Evolutionary conservation across 129 eudicot species (phyloP).

Genomic region (Daucus carota): DH1_v3.0 NC_030385.2:36757501-36758000

Average conservation of each 20-base stretch:
- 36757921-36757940: conserved; percentile 12
- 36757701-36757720: neutral
- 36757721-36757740: conserved; percentile 5
- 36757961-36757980: conserved; percentile 32
- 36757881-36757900: conserved; percentile 24
- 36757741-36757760: neutral
- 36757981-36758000: conserved; percentile 16
- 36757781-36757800: conserved; percentile 59
- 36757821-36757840: conserved; percentile 82
- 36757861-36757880: conserved; percentile 55
- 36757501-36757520: too few species aligned
- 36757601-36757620: neutral
- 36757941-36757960: conserved; percentile 14
- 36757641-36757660: conserved; percentile 76
- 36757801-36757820: conserved; percentile 71
- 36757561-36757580: neutral
- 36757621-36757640: conserved; percentile 38
- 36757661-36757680: conserved; percentile 92
- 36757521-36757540: too few species aligned
- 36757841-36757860: conserved; percentile 83
- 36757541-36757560: neutral
- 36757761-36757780: neutral
- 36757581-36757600: neutral
- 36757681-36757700: conserved; percentile 99
- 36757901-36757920: conserved; percentile 25